These are phyloP conservation scores for Nannizziopsis barbatae DNA, from an alignment of 2,329 filamentous ascomycete genomes.

Conservation along the genomic window DNA sequence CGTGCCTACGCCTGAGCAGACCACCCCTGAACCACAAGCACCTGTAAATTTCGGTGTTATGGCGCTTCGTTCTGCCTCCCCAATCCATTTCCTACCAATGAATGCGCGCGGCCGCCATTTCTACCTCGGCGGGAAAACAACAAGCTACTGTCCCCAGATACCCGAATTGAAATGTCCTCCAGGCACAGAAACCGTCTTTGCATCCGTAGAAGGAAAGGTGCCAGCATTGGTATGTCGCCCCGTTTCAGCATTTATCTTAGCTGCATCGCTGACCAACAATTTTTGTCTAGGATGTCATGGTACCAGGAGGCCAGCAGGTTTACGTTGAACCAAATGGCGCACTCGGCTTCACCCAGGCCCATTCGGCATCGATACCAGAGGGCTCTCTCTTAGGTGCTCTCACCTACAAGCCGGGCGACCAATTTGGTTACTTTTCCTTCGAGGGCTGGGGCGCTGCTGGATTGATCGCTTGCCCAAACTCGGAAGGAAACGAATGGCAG, in stretches of 20 bases:
- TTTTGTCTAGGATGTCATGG: slow-evolving; percentile 36
- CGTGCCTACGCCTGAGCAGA: slow-evolving; percentile 1
- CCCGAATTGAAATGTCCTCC: slow-evolving; percentile 35
- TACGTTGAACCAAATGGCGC: slow-evolving; percentile 47
- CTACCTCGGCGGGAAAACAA: slow-evolving; percentile 39
- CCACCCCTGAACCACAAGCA: neutral
- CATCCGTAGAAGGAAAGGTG: slow-evolving; percentile 29
- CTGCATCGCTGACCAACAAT: slow-evolving; percentile 18
- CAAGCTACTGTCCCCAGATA: slow-evolving; percentile 40
- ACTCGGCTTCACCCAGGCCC: slow-evolving; percentile 46
- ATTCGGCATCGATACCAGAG: slow-evolving; percentile 42
- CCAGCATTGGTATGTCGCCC: slow-evolving; percentile 14
- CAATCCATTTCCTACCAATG: slow-evolving; percentile 37
- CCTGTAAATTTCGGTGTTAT: slow-evolving; percentile 20
- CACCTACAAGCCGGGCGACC: slow-evolving; percentile 24
- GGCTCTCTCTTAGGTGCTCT: slow-evolving; percentile 45
- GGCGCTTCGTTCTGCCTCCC: slow-evolving; percentile 18
- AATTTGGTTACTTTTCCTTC: slow-evolving; percentile 25
- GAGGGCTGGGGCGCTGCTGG: slow-evolving; percentile 27
- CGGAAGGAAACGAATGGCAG: slow-evolving; percentile 26
- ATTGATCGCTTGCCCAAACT: slow-evolving; percentile 36
- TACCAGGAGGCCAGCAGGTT: slow-evolving; percentile 53
- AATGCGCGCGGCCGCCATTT: slow-evolving; percentile 41
- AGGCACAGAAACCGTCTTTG: slow-evolving; percentile 39
- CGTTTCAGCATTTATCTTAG: neutral